Percentiles rank a stretch among this genome's conserved stretches.
These are phyloP conservation scores for Zasmidium citrigriseum DNA, from an alignment of 2,329 filamentous ascomycete genomes.

Conservation along the genomic window DNA sequence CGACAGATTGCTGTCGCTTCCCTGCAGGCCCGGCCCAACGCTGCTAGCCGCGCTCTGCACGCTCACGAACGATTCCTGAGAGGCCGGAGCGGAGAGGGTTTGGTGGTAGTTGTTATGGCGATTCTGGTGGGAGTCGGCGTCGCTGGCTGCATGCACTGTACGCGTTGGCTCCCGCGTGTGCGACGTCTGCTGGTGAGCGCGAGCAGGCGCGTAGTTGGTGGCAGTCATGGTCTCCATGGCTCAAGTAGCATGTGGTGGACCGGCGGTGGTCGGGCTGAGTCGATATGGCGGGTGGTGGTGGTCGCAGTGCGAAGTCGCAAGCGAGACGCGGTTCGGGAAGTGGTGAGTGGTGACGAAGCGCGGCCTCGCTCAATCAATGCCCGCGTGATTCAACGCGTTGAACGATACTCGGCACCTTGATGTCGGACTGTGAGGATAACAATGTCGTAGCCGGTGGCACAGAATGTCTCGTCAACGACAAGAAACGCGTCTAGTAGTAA, in stretches of 20 bases:
- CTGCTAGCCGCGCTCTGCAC: constrained; percentile 29
- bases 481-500: background rate
- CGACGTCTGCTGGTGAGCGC: constrained; percentile 15
- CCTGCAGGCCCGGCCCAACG: constrained; percentile 15
- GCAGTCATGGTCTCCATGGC: constrained; percentile 24
- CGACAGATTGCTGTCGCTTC: constrained; percentile 30
- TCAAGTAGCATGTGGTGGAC: background rate
- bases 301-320: constrained; percentile 1
- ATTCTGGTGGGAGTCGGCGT: background rate
- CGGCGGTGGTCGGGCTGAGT: background rate
- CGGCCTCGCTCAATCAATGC: constrained; percentile 1
- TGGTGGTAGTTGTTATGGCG: constrained; percentile 13
- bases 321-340: constrained; percentile 1
- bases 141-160: constrained; percentile 17
- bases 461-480: background rate
- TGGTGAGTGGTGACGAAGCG: background rate
- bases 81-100: constrained; percentile 30
- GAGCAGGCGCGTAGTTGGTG: constrained; percentile 11
- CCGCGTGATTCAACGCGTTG: background rate
- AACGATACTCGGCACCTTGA: background rate
- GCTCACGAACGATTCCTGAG: constrained; percentile 32
- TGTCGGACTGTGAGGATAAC: background rate
- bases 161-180: constrained; percentile 26
- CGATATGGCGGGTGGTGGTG: background rate
- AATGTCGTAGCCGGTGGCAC: background rate